phyloP scores from a whole-genome alignment of 2,329 filamentous ascomycete genomes.

The Alternaria viburni region DNA sequence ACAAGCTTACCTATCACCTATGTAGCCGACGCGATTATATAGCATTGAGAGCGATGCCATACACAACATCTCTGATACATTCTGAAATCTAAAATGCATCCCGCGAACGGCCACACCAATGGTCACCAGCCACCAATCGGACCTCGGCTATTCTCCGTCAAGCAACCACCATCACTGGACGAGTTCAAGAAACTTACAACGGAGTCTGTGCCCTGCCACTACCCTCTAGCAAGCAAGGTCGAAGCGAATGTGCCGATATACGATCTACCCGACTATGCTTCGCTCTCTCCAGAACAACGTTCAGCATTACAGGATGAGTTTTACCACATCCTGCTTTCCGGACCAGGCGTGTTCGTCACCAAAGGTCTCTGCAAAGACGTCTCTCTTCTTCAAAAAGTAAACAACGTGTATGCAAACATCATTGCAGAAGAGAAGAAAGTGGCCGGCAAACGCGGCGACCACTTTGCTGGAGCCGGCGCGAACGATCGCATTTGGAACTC shows the following conservation, averaged over 20 bases:
- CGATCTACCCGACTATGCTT: conserved; percentile 50
- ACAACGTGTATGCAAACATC: conserved; percentile 26
- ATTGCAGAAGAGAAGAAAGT: conserved; percentile 59
- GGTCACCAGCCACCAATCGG: conserved; percentile 15
- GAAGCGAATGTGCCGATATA: conserved; percentile 64
- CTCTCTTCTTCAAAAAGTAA: conserved; percentile 37
- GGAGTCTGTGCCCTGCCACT: conserved; percentile 47
- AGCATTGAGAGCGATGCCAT: neutral
- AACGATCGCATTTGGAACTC: conserved; percentile 72
- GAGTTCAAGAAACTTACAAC: conserved; percentile 56
- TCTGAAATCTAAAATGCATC: neutral
- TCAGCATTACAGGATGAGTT: conserved; percentile 64
- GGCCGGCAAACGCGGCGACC: conserved; percentile 59
- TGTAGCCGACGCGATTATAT: neutral
- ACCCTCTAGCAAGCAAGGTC: conserved; percentile 57
- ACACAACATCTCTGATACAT: neutral
- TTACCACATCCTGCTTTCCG: conserved; percentile 62
- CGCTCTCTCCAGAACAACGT: conserved; percentile 37
- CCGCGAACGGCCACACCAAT: neutral
- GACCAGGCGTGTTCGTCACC: conserved; percentile 66
- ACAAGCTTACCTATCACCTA: neutral
- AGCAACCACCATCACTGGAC: conserved; percentile 49
- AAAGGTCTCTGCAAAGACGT: conserved; percentile 46
- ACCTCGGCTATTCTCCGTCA: conserved; percentile 35
- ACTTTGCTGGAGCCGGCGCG: conserved; percentile 63